These are phyloP conservation scores for Puccinia hordei DNA, from an alignment of 1,284 basidiomycete species.

Conservation along the genomic window DNA sequence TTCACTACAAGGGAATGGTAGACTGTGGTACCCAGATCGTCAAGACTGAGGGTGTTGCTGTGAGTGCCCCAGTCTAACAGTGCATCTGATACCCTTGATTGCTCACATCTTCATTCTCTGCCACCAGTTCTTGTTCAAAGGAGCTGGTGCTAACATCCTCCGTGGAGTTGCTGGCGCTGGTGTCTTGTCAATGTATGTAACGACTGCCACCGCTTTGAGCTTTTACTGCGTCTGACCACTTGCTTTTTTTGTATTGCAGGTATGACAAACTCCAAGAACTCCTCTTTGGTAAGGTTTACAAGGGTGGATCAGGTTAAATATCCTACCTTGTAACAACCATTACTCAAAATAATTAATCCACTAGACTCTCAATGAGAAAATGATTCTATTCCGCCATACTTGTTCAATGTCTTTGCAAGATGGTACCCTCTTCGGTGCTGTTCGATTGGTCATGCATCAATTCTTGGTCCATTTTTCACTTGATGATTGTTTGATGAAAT, in stretches of 20 bases:
- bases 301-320: slow-evolving; percentile 51
- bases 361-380: slow-evolving; percentile 23
- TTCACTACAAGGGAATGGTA: slow-evolving; percentile 64
- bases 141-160: slow-evolving; percentile 92
- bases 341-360: slow-evolving; percentile 16
- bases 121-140: slow-evolving; percentile 56
- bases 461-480: not conserved
- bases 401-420: slow-evolving; percentile 13
- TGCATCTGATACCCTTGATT: slow-evolving; percentile 57
- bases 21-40: slow-evolving; percentile 73
- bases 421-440: not conserved
- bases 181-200: slow-evolving; percentile 83
- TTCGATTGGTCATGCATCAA: slow-evolving; percentile 8
- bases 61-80: slow-evolving; percentile 55
- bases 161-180: slow-evolving; percentile 98
- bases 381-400: not conserved
- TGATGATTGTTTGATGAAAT: not conserved
- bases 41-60: slow-evolving; percentile 73
- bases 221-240: not conserved
- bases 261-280: slow-evolving; percentile 52
- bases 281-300: slow-evolving; percentile 51
- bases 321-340: not conserved
- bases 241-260: slow-evolving; percentile 1
- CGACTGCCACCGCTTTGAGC: not conserved
- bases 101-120: not conserved